Percentiles rank a stretch among this genome's conserved stretches.
phyloP scores from a whole-genome alignment of 345 rosid genomes.

The Passiflora organensis region DNA sequence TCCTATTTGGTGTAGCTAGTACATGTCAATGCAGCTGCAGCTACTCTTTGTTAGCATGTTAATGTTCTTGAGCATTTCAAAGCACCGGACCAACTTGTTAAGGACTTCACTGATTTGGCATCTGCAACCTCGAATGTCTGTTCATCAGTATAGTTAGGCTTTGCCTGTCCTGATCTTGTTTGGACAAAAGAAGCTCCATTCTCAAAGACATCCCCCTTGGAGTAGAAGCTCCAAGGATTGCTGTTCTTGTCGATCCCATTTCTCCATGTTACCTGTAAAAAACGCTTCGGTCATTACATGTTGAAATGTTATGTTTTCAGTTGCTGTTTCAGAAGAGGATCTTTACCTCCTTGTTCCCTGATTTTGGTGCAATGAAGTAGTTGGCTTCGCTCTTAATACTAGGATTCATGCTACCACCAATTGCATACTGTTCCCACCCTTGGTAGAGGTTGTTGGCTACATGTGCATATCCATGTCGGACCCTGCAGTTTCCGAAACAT shows the following conservation, averaged over 20 bases:
- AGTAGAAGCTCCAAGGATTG: conserved; percentile 53
- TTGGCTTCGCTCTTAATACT: conserved; percentile 73
- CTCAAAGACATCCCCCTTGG: conserved; percentile 43
- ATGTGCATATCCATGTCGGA: conserved; percentile 67
- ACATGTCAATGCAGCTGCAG: too few relatives aligned
- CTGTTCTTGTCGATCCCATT: conserved; percentile 17
- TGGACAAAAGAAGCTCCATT: conserved; percentile 60
- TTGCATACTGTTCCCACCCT: conserved; percentile 79
- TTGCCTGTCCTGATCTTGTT: conserved; percentile 40
- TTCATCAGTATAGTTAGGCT: conserved; percentile 34
- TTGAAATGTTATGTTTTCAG: too few relatives aligned
- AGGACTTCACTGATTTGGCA: conserved; percentile 31
- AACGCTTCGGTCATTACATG: neutral
- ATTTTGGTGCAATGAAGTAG: conserved; percentile 33
- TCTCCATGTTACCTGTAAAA: conserved; percentile 65
- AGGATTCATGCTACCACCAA: conserved; percentile 56
- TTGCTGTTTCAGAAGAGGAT: too few relatives aligned
- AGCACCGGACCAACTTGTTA: conserved; percentile 55
- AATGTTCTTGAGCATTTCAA: conserved; percentile 9
- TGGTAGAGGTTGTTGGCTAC: conserved; percentile 67
- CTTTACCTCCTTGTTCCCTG: conserved; percentile 1
- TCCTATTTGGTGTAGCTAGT: too few relatives aligned
- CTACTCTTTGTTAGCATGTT: conserved; percentile 7
- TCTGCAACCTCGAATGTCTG: conserved; percentile 43
- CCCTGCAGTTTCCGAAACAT: conserved; percentile 28